Conservation (phyloP, 768 basidiomycete species). For the Russula virescens region DNA sequence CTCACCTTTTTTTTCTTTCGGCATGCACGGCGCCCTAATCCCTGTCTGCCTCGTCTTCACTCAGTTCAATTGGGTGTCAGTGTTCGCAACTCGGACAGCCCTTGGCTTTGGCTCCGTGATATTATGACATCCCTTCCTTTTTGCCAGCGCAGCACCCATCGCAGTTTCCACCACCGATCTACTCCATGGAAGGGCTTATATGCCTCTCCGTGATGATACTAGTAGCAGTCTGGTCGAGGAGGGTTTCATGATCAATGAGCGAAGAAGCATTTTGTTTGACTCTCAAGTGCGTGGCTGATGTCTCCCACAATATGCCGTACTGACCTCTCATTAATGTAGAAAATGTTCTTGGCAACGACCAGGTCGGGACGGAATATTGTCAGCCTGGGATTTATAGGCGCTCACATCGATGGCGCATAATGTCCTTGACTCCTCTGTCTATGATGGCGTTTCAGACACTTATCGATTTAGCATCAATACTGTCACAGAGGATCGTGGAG, state of each 20-base stretch:
- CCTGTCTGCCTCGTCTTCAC: background rate
- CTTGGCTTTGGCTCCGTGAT: too few relatives aligned
- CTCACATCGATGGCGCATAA: conserved; percentile 90
- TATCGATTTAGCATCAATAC: conserved; percentile 64
- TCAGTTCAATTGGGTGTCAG: background rate
- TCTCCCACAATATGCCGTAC: background rate
- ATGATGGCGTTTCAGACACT: conserved; percentile 59
- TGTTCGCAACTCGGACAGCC: too few relatives aligned
- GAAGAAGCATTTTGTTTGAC: conserved; percentile 66
- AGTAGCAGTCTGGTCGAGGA: conserved; percentile 61
- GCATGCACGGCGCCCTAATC: background rate
- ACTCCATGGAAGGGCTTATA: conserved; percentile 41
- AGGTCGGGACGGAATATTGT: conserved; percentile 67
- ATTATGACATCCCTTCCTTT: conserved; percentile 1
- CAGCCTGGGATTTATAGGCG: conserved; percentile 82
- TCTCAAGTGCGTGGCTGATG: conserved; percentile 46
- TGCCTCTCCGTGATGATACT: conserved; percentile 86
- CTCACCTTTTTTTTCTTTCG: conserved; percentile 9
- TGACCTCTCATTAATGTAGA: conserved; percentile 35
- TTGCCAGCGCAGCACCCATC: background rate
- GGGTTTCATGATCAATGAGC: conserved; percentile 79
- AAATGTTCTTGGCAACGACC: conserved; percentile 70
- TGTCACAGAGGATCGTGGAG: conserved; percentile 71
- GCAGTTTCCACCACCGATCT: background rate
- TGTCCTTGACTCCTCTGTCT: conserved; percentile 85